Conservation (phyloP, 1,139 yeast species). For the Scheffersomyces stambukii region DNA sequence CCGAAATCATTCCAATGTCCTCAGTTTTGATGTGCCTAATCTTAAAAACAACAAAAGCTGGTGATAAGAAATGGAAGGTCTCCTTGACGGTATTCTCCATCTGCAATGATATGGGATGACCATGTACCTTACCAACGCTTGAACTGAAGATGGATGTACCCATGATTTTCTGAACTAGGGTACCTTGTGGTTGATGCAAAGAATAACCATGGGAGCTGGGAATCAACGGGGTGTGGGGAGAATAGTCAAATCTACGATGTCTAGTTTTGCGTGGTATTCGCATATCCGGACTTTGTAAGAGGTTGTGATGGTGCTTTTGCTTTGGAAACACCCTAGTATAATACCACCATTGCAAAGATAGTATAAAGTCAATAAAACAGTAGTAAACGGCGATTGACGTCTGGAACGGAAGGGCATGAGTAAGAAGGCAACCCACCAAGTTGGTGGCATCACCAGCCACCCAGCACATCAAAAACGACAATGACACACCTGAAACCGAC, state of each 20-base stretch:
- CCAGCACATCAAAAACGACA: constrained; percentile 69
- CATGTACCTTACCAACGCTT: background rate
- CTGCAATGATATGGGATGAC: background rate
- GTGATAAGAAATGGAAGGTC: too few species aligned
- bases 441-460: constrained; percentile 78
- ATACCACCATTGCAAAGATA: constrained; percentile 53
- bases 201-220: too few species aligned
- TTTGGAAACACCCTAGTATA: constrained; percentile 8
- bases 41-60: too few species aligned
- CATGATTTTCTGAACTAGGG: background rate
- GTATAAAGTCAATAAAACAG: constrained; percentile 64
- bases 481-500: constrained; percentile 81
- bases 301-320: background rate
- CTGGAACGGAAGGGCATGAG: constrained; percentile 53
- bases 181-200: background rate
- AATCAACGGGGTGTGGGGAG: too few species aligned
- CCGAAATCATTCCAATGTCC: background rate
- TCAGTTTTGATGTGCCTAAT: background rate
- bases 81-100: background rate
- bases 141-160: background rate
- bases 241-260: too few species aligned
- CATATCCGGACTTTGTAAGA: background rate
- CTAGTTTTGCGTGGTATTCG: background rate
- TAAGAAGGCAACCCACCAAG: constrained; percentile 68
- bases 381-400: constrained; percentile 44